These are phyloP conservation scores for Botrytis galanthina DNA, from an alignment of 2,329 filamentous ascomycete genomes.

Conservation along the genomic window DNA sequence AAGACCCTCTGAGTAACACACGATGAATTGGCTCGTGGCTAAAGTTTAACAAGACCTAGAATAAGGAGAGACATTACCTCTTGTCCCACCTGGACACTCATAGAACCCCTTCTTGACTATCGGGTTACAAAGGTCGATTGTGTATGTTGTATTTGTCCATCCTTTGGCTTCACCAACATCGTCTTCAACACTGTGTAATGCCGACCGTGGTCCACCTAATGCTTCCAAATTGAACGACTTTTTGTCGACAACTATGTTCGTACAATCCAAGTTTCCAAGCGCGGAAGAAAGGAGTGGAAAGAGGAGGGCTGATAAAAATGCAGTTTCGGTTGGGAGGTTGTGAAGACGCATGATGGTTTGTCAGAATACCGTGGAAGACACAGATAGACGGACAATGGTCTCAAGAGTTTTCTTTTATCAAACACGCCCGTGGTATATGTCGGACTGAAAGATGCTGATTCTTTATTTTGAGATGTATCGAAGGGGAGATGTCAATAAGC, in stretches of 20 bases:
- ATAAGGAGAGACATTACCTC: conserved; percentile 49
- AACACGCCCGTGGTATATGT: background rate
- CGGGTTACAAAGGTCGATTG: conserved; percentile 70
- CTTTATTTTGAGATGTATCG: background rate
- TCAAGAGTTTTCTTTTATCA: background rate
- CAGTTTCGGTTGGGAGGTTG: conserved; percentile 29
- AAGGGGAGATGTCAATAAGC: background rate
- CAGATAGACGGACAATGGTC: background rate
- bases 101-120: conserved; percentile 54
- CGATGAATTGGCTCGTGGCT: background rate
- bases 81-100: conserved; percentile 66
- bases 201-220: conserved; percentile 66
- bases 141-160: conserved; percentile 74
- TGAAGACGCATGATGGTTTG: conserved; percentile 32
- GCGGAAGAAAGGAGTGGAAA: conserved; percentile 34
- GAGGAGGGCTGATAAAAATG: conserved; percentile 33
- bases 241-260: conserved; percentile 56
- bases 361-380: background rate
- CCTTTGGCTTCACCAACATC: conserved; percentile 47
- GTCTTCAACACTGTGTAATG: conserved; percentile 54
- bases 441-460: background rate
- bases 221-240: conserved; percentile 62
- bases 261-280: conserved; percentile 57
- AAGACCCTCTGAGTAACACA: conserved; percentile 23
- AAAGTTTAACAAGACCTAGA: conserved; percentile 6